Evolutionary conservation across 202 grass and related monocot genomes (phyloP), one percentile per base, ranked within the genome.

Genomic region (Zoysia matrella): DNA sequence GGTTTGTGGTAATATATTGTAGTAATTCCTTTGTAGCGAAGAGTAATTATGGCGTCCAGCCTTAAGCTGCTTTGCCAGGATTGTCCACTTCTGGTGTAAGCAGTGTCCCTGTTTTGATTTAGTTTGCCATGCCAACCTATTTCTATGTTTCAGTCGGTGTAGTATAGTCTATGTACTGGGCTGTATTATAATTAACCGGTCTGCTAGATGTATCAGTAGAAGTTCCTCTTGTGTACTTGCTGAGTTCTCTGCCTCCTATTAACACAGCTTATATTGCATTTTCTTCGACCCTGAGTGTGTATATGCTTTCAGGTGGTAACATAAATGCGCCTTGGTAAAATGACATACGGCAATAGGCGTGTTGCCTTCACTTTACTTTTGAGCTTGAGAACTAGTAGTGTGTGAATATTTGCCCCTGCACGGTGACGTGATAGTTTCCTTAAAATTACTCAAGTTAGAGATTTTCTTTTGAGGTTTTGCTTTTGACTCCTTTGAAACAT

Each of bases 1-100:
- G 52, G 75, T 89, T 77, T 79, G 82, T 82, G 79, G 79, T 83
- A 72, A 88, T 89, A 86, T 85, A 69, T 45, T 79, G 22, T 22
- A 22, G 80, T 78, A 67, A 63, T 72, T 55, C 84, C 54, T 86
- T 80, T 54, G 78, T 89, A 86, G 83, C n/a, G n/a, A 78, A 71
- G 48, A 84, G 76, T 80, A 81, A 84, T 76, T 88, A 86, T 78
- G 61, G n/a, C 30, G 80, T 47, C 51, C 80, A 66, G 11, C 43
- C 13, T 54, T 79, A 1, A 51, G 64, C 67, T 71, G 11, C 69
- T 76, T 81, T 48, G 11, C 56, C 55, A 84, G 55, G 76, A 69
- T 80, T 65, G 77, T 76, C 69, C 78, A 55, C 47, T 67, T 50
- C 46, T 69, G 82, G 74, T 65, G 47, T 68, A 83, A 70, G 63